Evolutionary conservation across 345 rosid species (phyloP), one percentile per base, ranked within the genome.

Genomic region (Populus ilicifolia): DNA sequence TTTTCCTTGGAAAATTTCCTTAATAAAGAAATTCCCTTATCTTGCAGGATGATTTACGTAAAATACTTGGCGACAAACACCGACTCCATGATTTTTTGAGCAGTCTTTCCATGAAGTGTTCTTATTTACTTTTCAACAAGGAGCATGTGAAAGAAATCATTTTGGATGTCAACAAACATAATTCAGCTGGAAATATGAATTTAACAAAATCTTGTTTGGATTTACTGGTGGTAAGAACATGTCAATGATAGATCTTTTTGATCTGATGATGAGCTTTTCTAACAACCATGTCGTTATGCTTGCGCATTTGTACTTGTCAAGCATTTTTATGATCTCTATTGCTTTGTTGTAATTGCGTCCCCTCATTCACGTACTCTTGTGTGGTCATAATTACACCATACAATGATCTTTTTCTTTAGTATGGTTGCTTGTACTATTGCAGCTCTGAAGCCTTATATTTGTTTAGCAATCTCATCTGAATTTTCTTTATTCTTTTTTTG

Each of bases 1-100:
- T 30, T 23, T 64, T 41, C 41, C 30, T 52, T 75, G 66, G 70
- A 20, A 64, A 75, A 16, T 52, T 70, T 41, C 44, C 27, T 72
- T 41, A 21, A 29, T 35, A 30, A 23, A 17, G 4, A 41, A 73
- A 39, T 70, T 44, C 35, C 20, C 20, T 46, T 33, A 52, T 74
- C 82, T 83, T 83, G 87, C 97, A 96, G 99, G 96, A 88, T 80
- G 97, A 92, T 75, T 85, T 96, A 91, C 97, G 91, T 77, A 91
- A 83, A 80, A 90, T 96, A 80, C 97, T 96, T 54, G 92, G 97
- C 72, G 96, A 92, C 85, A 91, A 89, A 84, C 98, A 96, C 72
- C 50, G 83, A 62, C 97, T 96, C 71, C 90, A 91, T 83, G 99
- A 91, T 67, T 93, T 96, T 88, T 85, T 96, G 66, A 81, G 93